Evolutionary conservation across 2,329 filamentous ascomycete genomes (phyloP), one percentile per base, ranked within the genome.

Genomic region (Phoma herbarum): DNA sequence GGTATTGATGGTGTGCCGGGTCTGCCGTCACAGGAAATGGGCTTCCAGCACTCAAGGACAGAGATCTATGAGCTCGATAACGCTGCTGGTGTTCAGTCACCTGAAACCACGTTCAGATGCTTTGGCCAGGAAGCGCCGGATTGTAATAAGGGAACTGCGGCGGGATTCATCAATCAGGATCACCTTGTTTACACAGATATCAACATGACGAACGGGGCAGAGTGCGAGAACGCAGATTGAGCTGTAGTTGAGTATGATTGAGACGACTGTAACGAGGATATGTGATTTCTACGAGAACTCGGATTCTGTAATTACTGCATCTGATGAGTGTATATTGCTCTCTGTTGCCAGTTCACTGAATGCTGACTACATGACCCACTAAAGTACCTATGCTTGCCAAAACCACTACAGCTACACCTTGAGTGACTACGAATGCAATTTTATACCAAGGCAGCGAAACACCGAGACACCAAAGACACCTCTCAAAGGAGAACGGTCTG

Each of bases 1-100:
- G 73, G 73, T 23, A 80, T 84, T 66, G 90, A 92, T 73, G 86
- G 87, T 1, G 84, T 92, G 1, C 87, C 90, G 0, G 82, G 85
- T 26, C 80, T 92, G 29, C 89, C 89, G 1, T 83, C 86, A 20
- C 85, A 58, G 56, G 56, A 83, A 39, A 74, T 88, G 58, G 84
- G 84, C 44, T 92, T 87, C 79, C 78, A 82, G 46, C 90, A 92
- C 73, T 84, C 86, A 11, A 84, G 81, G 20, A 88, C 88, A 1
- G 90, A 92, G 79, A 90, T 86, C 77, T 91, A 72, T 33, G 22
- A 53, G 29, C 14, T 53, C n/a, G 45, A 66, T 16, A 57, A 53
- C 11, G 42, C 37, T 3, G 29, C 42, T 4, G 60, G 57, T 1
- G 61, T 37, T 10, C 64, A 64, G 51, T 54, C 33, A 33, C 33